Base-by-base conservation (phyloP, 768 basidiomycete genomes). In the Boletus pseudopeckii region DNA sequence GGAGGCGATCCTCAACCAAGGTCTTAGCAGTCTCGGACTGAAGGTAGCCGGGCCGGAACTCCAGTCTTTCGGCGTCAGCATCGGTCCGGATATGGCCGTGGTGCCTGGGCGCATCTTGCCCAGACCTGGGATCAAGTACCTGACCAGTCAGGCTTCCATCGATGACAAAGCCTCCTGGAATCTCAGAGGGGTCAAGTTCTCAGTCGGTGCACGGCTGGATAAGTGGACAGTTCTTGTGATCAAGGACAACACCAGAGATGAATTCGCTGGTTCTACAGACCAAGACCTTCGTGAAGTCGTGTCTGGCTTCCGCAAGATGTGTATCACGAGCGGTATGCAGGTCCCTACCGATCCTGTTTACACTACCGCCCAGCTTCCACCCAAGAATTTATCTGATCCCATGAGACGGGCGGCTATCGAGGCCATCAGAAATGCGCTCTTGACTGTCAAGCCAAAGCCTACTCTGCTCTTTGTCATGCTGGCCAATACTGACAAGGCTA, bases 201-300 rank as follows among this genome's bases (percentile, higher is more conserved):
- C 80, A 3, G 69, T 65, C 24, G 86, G 87, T 10, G 82, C 75
- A 7, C 69, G 61, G 14, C 67, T 92, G 45, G 72, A 73, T 22
- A 80, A 79, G 22, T 90, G 88, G 87, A 80, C 77, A 1, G 84
- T 90, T 11, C 71, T 92, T 14, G 71, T 90, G 40, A 81, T 92
- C 58, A 71, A 75, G 52, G 89, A 90, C 57, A 74, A 77, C 13
- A 76, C 75, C 47, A 64, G 80, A n/a, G 80, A 82, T 40, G 88
- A 91, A 62, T 91, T 91, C 58, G 33, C 40, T 1, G 78, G 75
- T 10, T 54, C 74, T 3, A 52, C 70, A 7, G 90, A 92, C 59
- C 80, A 80, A 2, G 75, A 76, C n/a, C 71, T 92, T 34, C 54
- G 52, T 36, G 41, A 54, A 4, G 71, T 74, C 2, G 67, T 89